Conservation (phyloP, 106 monocot genomes). For the Ottelia alismoides region DNA sequence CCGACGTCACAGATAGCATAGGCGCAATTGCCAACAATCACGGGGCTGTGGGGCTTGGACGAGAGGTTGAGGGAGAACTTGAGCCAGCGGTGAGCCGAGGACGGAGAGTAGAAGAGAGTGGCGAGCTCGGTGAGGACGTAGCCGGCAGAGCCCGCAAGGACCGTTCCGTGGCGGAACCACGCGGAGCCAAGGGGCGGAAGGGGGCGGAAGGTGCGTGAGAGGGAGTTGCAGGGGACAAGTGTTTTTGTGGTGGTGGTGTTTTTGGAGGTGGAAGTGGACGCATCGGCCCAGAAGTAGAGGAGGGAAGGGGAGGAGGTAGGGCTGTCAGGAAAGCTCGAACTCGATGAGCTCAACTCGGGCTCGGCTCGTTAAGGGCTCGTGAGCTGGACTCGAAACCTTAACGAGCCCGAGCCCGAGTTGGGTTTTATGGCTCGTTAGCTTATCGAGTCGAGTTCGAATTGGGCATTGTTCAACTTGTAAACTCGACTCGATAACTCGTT, state of each 20-base stretch:
- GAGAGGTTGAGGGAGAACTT: conserved; percentile 62
- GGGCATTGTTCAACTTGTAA: too few relatives aligned
- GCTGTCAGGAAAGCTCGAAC: too few relatives aligned
- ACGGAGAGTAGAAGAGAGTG: conserved; percentile 49
- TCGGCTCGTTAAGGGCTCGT: too few relatives aligned
- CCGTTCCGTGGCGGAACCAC: conserved; percentile 96
- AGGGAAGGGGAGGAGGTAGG: conserved; percentile 33
- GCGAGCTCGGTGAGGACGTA: conserved; percentile 85
- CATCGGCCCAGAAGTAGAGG: conserved; percentile 34
- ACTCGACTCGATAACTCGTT: too few relatives aligned
- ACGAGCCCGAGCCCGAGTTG: too few relatives aligned
- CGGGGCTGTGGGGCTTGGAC: conserved; percentile 84
- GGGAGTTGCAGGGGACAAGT: conserved; percentile 78
- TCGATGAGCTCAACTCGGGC: too few relatives aligned
- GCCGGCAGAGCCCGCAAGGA: conserved; percentile 55
- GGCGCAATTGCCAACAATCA: conserved; percentile 24
- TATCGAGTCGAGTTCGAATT: too few relatives aligned
- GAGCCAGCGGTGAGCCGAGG: conserved; percentile 29
- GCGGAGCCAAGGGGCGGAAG: conserved; percentile 92
- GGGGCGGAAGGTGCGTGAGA: conserved; percentile 43
- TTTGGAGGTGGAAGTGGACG: neutral
- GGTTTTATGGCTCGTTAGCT: too few relatives aligned
- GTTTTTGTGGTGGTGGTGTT: conserved; percentile 25
- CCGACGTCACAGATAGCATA: conserved; percentile 77
- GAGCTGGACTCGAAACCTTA: too few relatives aligned